phyloP scores from a whole-genome alignment of 805 yeast species.

The Ogataea paradorogensis region DNA sequence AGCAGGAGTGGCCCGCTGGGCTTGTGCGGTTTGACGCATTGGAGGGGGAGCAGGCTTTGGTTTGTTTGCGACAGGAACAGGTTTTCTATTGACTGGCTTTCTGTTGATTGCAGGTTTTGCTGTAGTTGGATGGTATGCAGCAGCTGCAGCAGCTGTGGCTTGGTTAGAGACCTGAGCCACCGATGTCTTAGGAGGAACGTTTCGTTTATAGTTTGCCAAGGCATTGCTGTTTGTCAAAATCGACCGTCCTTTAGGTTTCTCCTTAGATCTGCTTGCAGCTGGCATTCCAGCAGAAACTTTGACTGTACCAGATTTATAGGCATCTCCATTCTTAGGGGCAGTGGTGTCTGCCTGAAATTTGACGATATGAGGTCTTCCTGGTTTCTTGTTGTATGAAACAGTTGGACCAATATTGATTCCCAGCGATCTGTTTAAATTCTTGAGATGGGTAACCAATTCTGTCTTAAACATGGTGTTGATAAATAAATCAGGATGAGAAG shows the following conservation, averaged over 20 bases:
- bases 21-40: constrained; percentile 8
- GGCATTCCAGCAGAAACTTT: constrained; percentile 79
- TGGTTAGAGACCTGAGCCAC: constrained; percentile 25
- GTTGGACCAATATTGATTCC: constrained; percentile 66
- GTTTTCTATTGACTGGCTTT: constrained; percentile 29
- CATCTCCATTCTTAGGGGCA: constrained; percentile 68
- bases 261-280: constrained; percentile 63
- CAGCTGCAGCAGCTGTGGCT: constrained; percentile 37
- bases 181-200: constrained; percentile 7
- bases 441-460: constrained; percentile 75
- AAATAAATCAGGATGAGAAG: constrained; percentile 70
- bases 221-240: constrained; percentile 25
- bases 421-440: constrained; percentile 55
- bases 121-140: constrained; percentile 38
- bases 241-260: constrained; percentile 64
- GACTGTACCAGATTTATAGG: constrained; percentile 85
- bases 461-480: constrained; percentile 84
- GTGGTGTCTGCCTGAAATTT: constrained; percentile 61
- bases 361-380: constrained; percentile 73
- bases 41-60: constrained; percentile 27
- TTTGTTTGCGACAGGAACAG: constrained; percentile 24
- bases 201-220: constrained; percentile 27
- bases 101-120: constrained; percentile 28
- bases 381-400: constrained; percentile 84
- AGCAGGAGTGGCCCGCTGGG: not conserved